Evolutionary conservation across 2,329 filamentous ascomycete species (phyloP).

Genomic region (Talaromyces verruculosus): DNA sequence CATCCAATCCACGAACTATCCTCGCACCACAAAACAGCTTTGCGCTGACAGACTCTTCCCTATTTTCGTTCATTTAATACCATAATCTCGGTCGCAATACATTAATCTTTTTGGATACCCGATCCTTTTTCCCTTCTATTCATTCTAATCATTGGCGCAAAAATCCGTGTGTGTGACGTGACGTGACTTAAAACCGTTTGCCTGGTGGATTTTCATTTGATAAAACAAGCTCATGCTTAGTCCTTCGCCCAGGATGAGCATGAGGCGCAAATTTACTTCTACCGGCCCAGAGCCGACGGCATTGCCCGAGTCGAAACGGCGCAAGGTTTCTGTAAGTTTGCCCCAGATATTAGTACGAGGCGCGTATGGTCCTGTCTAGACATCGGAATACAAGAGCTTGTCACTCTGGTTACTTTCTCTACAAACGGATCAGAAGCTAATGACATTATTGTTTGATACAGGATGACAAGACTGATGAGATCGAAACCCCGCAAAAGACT

Average conservation of each 20-base stretch:
- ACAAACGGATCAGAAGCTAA: not conserved
- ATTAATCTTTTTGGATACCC: not conserved
- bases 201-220: constrained; percentile 1
- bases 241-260: constrained; percentile 32
- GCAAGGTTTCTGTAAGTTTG: constrained; percentile 59
- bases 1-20: not conserved
- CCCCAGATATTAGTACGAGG: not conserved
- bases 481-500: constrained; percentile 67
- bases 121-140: not conserved
- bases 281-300: constrained; percentile 50
- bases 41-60: constrained; percentile 3
- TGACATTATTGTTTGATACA: constrained; percentile 1
- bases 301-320: constrained; percentile 58
- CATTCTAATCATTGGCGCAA: constrained; percentile 8
- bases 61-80: not conserved
- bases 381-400: not conserved
- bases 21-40: constrained; percentile 3
- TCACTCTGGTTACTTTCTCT: not conserved
- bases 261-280: constrained; percentile 58
- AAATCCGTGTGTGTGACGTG: constrained; percentile 2
- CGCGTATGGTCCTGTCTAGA: not conserved
- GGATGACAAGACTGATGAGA: constrained; percentile 23
- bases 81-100: constrained; percentile 8
- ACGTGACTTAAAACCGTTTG: not conserved
- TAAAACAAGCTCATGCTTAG: constrained; percentile 12